Evolutionary conservation across 495 filamentous ascomycete genomes (phyloP).

Genomic region (Talaromyces thailandensis): DNA sequence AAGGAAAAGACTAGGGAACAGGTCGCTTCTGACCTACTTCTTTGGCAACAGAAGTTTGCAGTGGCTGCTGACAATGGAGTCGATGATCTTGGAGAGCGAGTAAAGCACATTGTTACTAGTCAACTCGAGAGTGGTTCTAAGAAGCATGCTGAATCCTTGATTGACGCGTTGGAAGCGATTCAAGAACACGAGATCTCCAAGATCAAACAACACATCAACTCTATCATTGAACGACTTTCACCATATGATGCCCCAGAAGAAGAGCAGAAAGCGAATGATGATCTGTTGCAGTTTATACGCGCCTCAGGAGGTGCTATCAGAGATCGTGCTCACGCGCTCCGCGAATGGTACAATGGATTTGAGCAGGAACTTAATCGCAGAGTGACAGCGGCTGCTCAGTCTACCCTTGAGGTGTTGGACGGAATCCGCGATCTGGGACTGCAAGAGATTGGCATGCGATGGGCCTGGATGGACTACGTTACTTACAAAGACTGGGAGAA

Average conservation of each 20-base stretch:
- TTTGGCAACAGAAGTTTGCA: slow-evolving; percentile 81
- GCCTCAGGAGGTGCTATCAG: slow-evolving; percentile 68
- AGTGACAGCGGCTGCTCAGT: slow-evolving; percentile 66
- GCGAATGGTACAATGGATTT: slow-evolving; percentile 68
- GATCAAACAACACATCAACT: slow-evolving; percentile 60
- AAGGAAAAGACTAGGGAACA: slow-evolving; percentile 51
- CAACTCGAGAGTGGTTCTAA: slow-evolving; percentile 56
- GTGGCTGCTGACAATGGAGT: slow-evolving; percentile 73
- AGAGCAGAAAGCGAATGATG: slow-evolving; percentile 50
- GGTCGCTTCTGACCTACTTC: slow-evolving; percentile 65
- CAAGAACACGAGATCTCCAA: slow-evolving; percentile 49
- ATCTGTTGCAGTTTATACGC: slow-evolving; percentile 54
- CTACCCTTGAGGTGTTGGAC: slow-evolving; percentile 75
- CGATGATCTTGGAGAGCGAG: slow-evolving; percentile 55
- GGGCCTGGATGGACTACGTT: slow-evolving; percentile 93
- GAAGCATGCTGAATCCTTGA: slow-evolving; percentile 56
- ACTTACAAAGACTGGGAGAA: slow-evolving; percentile 95
- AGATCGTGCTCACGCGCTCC: slow-evolving; percentile 70
- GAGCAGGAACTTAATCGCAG: slow-evolving; percentile 59
- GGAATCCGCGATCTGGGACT: slow-evolving; percentile 79
- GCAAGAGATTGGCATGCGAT: slow-evolving; percentile 93
- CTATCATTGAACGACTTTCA: slow-evolving; percentile 47
- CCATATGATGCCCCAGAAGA: slow-evolving; percentile 42
- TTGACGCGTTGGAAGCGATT: slow-evolving; percentile 59
- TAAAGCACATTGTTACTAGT: slow-evolving; percentile 70